A percentile compares a stretch with the other conserved stretches of the same genome.
phyloP scores from a whole-genome alignment of 2,329 filamentous ascomycete genomes.

The Colletotrichum graminicola region DNA sequence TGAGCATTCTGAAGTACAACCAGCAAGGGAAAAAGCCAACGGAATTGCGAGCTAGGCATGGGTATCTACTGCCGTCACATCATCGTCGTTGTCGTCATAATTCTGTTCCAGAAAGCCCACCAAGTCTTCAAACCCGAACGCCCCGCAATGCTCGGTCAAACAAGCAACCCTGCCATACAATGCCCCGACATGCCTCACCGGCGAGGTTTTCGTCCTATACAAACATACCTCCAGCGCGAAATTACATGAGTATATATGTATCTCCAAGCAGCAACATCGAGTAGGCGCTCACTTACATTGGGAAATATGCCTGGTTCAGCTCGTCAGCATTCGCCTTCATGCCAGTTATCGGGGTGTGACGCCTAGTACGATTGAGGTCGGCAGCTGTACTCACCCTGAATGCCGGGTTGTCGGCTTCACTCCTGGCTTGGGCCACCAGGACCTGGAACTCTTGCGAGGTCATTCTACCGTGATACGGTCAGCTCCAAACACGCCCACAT shows the following conservation, averaged over 20 bases:
- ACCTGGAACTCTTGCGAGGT: conserved; percentile 68
- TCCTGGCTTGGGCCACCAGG: conserved; percentile 67
- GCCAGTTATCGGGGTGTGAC: conserved; percentile 21
- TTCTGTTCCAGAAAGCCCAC: not conserved
- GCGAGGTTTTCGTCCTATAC: conserved; percentile 70
- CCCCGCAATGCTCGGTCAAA: conserved; percentile 4
- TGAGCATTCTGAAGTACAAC: not conserved
- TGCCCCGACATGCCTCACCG: conserved; percentile 22
- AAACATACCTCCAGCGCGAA: conserved; percentile 65
- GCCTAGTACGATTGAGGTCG: not conserved
- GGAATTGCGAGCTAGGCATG: conserved; percentile 22
- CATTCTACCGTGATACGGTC: conserved; percentile 60
- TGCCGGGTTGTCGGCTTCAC: conserved; percentile 64
- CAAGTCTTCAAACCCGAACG: conserved; percentile 2
- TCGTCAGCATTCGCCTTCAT: not conserved
- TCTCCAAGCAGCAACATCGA: not conserved
- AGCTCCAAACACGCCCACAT: conserved; percentile 37
- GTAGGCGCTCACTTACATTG: conserved; percentile 63
- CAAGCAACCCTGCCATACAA: conserved; percentile 8
- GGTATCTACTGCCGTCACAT: conserved; percentile 31
- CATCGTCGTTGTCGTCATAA: conserved; percentile 18
- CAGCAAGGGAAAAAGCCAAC: not conserved
- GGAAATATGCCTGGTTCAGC: conserved; percentile 67
- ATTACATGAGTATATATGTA: not conserved
- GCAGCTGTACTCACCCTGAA: conserved; percentile 63